A percentile compares a stretch with the other conserved stretches of the same genome.
Evolutionary conservation across 768 basidiomycete genomes (phyloP).

Genomic region (Calocera cornea): DNA sequence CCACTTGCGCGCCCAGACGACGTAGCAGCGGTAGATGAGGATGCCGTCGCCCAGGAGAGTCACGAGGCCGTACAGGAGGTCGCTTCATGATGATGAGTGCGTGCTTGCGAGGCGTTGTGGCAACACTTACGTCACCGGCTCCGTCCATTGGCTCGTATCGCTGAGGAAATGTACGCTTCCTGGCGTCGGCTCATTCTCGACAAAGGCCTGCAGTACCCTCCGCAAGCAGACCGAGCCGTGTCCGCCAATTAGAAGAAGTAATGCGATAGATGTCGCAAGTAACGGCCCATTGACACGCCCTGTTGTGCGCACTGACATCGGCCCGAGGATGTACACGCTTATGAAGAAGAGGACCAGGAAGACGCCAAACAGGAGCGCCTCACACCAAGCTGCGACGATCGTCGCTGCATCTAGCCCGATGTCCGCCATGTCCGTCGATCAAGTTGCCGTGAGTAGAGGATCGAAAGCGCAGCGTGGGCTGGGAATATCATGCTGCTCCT

Average conservation of each 20-base stretch:
- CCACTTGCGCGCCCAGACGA: constrained; percentile 24
- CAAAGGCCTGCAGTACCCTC: not conserved
- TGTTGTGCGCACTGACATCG: not conserved
- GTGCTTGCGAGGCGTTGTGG: not conserved
- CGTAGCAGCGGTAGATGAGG: constrained; percentile 22
- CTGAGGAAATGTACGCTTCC: not conserved
- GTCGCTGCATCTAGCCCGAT: not conserved
- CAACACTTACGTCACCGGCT: not conserved
- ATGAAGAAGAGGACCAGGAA: not conserved
- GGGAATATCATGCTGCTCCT: not conserved
- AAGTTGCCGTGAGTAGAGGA: not conserved
- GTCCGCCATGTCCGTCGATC: not conserved
- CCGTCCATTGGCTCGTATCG: not conserved
- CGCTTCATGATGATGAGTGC: not conserved
- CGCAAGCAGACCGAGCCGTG: not conserved
- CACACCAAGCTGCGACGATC: not conserved
- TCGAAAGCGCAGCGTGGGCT: not conserved
- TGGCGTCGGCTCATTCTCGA: not conserved
- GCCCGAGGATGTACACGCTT: not conserved
- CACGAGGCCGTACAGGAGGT: not conserved
- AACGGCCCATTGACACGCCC: not conserved
- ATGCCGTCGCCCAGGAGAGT: not conserved
- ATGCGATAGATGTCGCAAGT: not conserved
- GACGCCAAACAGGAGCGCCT: not conserved
- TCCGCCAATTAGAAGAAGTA: not conserved